Conservation (phyloP, 2,329 filamentous ascomycete species). For the Colletotrichum chrysophilum region DNA sequence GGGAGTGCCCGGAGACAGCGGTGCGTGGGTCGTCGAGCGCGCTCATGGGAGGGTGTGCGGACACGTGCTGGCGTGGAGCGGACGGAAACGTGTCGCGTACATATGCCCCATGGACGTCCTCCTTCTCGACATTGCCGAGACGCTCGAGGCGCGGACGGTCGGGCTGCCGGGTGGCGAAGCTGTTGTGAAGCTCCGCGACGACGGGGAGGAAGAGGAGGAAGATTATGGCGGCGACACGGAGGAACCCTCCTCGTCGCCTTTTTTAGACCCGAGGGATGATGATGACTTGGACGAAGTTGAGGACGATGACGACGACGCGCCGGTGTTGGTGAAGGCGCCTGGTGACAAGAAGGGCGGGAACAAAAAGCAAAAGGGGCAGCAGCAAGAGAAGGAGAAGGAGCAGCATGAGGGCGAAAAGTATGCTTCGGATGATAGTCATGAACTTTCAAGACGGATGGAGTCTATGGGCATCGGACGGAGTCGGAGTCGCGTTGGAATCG, state of each 20-base stretch:
- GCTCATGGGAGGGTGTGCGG: conserved; percentile 82
- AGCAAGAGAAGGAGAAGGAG: neutral
- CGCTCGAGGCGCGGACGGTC: conserved; percentile 73
- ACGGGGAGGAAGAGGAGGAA: conserved; percentile 13
- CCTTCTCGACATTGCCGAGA: conserved; percentile 82
- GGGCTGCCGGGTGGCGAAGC: conserved; percentile 68
- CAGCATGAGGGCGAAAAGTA: conserved; percentile 8
- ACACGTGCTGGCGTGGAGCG: conserved; percentile 88
- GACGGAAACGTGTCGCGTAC: conserved; percentile 81
- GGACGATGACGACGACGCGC: conserved; percentile 23
- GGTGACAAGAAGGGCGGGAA: neutral
- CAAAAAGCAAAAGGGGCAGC: neutral
- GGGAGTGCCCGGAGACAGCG: conserved; percentile 85
- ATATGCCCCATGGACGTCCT: conserved; percentile 95
- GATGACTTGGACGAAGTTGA: conserved; percentile 34
- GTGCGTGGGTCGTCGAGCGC: conserved; percentile 90
- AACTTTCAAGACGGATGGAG: conserved; percentile 34
- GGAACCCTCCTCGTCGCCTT: conserved; percentile 17
- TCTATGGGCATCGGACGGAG: conserved; percentile 35
- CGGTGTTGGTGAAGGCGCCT: conserved; percentile 3
- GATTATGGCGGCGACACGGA: conserved; percentile 3
- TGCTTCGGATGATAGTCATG: conserved; percentile 2
- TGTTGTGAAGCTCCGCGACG: conserved; percentile 35
- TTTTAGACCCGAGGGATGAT: conserved; percentile 22
- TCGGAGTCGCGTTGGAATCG: conserved; percentile 17